Conservation (phyloP, 2,329 filamentous ascomycete species). For the Fusarium palustre region DNA sequence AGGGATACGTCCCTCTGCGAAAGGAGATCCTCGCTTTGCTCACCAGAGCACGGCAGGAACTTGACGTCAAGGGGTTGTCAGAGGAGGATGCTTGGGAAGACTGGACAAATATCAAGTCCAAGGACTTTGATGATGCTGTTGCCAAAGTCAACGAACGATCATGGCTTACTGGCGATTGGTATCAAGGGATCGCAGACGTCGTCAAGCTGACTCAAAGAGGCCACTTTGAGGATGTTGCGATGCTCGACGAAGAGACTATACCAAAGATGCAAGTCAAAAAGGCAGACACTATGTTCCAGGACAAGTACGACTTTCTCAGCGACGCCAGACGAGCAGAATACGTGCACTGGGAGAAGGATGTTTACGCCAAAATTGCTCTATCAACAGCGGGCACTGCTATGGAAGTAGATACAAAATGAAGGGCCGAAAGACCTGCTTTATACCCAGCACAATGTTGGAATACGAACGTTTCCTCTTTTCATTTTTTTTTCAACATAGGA, state of each 20-base stretch:
- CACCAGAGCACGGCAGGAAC: slow-evolving; percentile 56
- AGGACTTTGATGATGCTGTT: slow-evolving; percentile 72
- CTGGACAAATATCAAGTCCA: slow-evolving; percentile 61
- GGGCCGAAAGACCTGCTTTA: slow-evolving; percentile 44
- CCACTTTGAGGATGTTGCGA: slow-evolving; percentile 52
- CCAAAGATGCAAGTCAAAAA: slow-evolving; percentile 59
- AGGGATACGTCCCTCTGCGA: slow-evolving; percentile 59
- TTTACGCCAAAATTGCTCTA: slow-evolving; percentile 68
- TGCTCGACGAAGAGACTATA: slow-evolving; percentile 50
- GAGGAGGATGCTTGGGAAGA: slow-evolving; percentile 65
- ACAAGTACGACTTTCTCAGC: slow-evolving; percentile 77
- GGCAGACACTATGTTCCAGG: slow-evolving; percentile 79
- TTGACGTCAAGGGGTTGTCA: slow-evolving; percentile 53
- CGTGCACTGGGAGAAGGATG: slow-evolving; percentile 70
- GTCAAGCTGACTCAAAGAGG: slow-evolving; percentile 51
- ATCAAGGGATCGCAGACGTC: slow-evolving; percentile 67
- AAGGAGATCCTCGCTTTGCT: slow-evolving; percentile 61
- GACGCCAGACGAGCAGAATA: slow-evolving; percentile 72
- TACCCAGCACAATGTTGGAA: slow-evolving; percentile 40
- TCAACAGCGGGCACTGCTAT: slow-evolving; percentile 48
- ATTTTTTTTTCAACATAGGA: slow-evolving; percentile 23
- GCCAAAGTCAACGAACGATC: slow-evolving; percentile 65
- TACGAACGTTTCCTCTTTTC: slow-evolving; percentile 31
- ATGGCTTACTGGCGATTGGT: slow-evolving; percentile 75
- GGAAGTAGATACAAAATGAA: slow-evolving; percentile 52